Conservation (phyloP, 257 asterid genomes). For the Ballota nigra region DNA sequence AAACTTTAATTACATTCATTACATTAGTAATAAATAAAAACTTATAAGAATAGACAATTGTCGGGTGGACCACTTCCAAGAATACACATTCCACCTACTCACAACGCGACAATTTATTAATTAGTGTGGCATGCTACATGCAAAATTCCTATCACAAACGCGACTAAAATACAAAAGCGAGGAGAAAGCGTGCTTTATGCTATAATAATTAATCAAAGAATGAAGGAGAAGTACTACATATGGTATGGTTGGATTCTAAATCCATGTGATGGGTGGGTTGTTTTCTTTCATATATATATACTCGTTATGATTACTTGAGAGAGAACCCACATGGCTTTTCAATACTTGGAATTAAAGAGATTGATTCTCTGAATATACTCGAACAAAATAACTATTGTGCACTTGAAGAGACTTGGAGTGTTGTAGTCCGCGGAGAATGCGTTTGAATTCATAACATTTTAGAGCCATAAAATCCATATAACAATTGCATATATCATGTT, state of each 20-base stretch:
- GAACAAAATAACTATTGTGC: too few relatives aligned
- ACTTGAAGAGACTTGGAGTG: too few relatives aligned
- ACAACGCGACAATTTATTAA: not conserved
- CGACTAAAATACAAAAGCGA: not conserved
- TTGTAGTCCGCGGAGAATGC: too few relatives aligned
- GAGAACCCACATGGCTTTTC: conserved; percentile 5
- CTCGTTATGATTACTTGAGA: conserved; percentile 18
- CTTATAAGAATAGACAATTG: not conserved
- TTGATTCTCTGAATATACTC: not conserved
- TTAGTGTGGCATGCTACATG: conserved; percentile 18
- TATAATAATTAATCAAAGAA: not conserved
- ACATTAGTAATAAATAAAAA: too few relatives aligned
- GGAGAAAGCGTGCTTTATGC: not conserved
- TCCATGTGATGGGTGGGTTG: conserved; percentile 26
- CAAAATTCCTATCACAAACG: not conserved
- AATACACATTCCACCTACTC: conserved; percentile 12
- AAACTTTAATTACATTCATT: too few relatives aligned
- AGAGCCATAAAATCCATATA: too few relatives aligned
- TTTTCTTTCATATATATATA: conserved; percentile 13
- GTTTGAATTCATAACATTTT: too few relatives aligned
- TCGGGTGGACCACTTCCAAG: conserved; percentile 15
- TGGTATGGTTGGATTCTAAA: conserved; percentile 19
- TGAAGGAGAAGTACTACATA: not conserved
- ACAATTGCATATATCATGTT: too few relatives aligned
- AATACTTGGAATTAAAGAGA: not conserved